Percentiles rank a stretch among this genome's conserved stretches.
phyloP scores from a whole-genome alignment of 2,329 filamentous ascomycete species.

The Aphanocladium album region DNA sequence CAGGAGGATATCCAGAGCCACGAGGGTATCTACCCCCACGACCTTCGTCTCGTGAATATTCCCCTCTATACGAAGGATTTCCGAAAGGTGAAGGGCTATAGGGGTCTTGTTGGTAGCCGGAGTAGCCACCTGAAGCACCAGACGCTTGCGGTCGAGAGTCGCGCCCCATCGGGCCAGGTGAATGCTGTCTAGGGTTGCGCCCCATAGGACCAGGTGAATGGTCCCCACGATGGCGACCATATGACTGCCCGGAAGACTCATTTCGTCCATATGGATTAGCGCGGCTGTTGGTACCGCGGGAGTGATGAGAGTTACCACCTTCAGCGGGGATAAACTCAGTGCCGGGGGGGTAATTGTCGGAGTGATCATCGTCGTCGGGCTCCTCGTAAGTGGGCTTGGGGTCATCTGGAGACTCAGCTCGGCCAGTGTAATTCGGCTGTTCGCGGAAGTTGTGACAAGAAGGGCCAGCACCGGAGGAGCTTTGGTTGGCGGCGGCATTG shows the following conservation, averaged over 20 bases:
- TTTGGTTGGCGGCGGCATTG: background rate
- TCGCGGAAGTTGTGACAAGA: background rate
- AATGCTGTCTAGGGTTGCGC: background rate
- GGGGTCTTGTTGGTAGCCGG: background rate
- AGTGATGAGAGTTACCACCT: no score
- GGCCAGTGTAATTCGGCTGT: background rate
- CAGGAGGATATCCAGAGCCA: background rate
- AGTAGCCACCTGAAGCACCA: background rate
- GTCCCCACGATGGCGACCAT: background rate
- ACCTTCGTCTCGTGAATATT: background rate
- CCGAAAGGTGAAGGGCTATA: background rate
- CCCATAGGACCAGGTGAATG: background rate
- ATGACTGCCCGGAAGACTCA: background rate
- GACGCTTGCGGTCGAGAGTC: background rate
- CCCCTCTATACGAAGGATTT: no score
- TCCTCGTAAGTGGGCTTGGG: background rate
- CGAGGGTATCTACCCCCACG: background rate
- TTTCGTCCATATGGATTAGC: no score
- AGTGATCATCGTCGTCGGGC: background rate
- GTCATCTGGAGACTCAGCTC: background rate
- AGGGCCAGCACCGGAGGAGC: background rate
- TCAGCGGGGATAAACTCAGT: no score
- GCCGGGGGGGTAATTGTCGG: no score
- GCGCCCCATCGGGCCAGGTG: background rate
- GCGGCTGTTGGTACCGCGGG: no score